A percentile compares a stretch with the other conserved stretches of the same genome.
Evolutionary conservation across 2,329 filamentous ascomycete species (phyloP).

Genomic region (Colletotrichum sansevieriae): DNA sequence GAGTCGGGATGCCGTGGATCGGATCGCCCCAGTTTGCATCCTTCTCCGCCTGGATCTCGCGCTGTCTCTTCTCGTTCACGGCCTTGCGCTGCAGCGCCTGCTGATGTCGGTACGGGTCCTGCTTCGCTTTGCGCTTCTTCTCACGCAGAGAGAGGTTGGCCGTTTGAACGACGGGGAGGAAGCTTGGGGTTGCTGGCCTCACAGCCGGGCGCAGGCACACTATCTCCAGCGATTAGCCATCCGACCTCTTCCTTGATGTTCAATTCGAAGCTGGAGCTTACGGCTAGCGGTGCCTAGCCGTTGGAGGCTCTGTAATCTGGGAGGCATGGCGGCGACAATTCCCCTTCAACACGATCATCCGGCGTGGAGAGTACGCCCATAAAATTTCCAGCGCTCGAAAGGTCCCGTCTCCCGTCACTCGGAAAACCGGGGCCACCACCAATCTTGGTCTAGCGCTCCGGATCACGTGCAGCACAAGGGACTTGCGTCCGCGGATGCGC

Average conservation of each 20-base stretch:
- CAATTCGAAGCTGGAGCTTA: constrained; percentile 54
- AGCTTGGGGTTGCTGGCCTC: constrained; percentile 60
- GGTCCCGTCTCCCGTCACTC: constrained; percentile 3
- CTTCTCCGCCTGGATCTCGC: constrained; percentile 75
- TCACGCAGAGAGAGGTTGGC: constrained; percentile 74
- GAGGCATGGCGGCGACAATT: constrained; percentile 69
- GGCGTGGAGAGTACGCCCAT: constrained; percentile 33
- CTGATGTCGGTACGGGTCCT: constrained; percentile 85
- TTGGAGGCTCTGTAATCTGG: constrained; percentile 72
- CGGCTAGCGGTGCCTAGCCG: constrained; percentile 71
- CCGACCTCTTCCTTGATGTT: neutral
- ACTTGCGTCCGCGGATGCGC: neutral
- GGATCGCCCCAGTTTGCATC: constrained; percentile 79
- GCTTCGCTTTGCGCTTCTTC: constrained; percentile 74
- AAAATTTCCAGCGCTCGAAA: constrained; percentile 38
- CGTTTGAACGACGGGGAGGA: constrained; percentile 72
- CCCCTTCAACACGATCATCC: constrained; percentile 40
- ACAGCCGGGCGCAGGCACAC: constrained; percentile 71
- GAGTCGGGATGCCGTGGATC: constrained; percentile 81
- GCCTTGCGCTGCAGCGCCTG: constrained; percentile 87
- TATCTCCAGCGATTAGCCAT: constrained; percentile 50
- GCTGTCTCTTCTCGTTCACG: constrained; percentile 82
- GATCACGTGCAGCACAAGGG: constrained; percentile 49
- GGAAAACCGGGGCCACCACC: constrained; percentile 18
- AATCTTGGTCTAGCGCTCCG: constrained; percentile 41